Base-by-base conservation (phyloP, 1,139 yeast species). In the Lodderomyces margitis region DNA sequence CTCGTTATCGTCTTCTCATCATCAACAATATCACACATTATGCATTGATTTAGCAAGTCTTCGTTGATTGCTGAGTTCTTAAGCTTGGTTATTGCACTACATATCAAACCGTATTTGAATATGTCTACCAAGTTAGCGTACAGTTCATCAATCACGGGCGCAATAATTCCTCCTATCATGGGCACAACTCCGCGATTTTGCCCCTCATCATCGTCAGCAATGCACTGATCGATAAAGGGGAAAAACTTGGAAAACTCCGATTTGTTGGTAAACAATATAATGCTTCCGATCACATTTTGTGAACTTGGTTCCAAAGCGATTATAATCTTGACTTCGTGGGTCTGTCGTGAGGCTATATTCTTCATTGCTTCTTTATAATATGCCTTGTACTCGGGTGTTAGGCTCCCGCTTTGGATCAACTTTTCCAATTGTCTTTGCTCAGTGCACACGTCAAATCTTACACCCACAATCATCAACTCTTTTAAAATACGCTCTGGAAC, bases 391-490 rank as follows among this genome's bases (percentile, higher is more conserved):
- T 45, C 43, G 14, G 33, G 33, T 9, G 41, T 36, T 15, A 48
- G 46, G 16, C 34, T 40, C 7, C 47, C 38, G 24, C 40, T 28
- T 20, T 48, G 56, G 12, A 79, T 63, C 23, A 74, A 55, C 12
- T 61, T 61, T 53, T 67, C 57, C 40, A 75, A 56, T 45, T 70
- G 70, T 10, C 61, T 61, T 3, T 70, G 60, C 41, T 73, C 67
- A 38, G 56, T 66, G 52, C 83, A 75, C 16, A 79, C 68, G 54
- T 78, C 83, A 58, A 78, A 79, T 45, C 80, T 62, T 21, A 77
- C 78, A 2, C 84, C 84, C 24, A 79, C 80, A 46, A 78, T 75
- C 66, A 76, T 79, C 47, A 80, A 65, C 50, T 80, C 83, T 42
- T 77, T 61, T 42, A 78, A 75, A 8, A 79, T 71, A 50, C 76